Conservation (phyloP, 2,329 filamentous ascomycete species). For the Penicillium fuscoglaucum region DNA sequence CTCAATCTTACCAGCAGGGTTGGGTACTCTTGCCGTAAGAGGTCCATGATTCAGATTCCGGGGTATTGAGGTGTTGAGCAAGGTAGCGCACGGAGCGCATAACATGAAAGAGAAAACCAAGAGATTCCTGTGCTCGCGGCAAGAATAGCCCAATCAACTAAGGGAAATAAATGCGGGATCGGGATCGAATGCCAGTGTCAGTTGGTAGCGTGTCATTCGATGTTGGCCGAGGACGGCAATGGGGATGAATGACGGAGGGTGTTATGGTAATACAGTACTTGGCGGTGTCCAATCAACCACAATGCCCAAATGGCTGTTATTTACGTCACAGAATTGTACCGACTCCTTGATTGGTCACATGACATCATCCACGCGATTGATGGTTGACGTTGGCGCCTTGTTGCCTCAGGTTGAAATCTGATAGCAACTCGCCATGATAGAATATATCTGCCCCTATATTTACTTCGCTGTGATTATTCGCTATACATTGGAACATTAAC, state of each 20-base stretch:
- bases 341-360: constrained; percentile 15
- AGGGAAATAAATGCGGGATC: constrained; percentile 21
- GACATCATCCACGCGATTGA: constrained; percentile 19
- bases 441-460: not conserved
- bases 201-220: constrained; percentile 16
- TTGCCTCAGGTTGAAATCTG: not conserved
- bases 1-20: constrained; percentile 76
- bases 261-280: constrained; percentile 12
- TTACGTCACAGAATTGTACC: not conserved
- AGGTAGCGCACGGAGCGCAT: constrained; percentile 33
- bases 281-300: not conserved
- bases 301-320: not conserved
- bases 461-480: not conserved
- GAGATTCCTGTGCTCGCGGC: not conserved
- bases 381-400: constrained; percentile 1
- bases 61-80: constrained; percentile 20
- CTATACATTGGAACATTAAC: not conserved
- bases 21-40: constrained; percentile 88
- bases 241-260: constrained; percentile 27
- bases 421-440: not conserved
- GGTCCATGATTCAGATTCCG: constrained; percentile 59
- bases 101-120: constrained; percentile 26
- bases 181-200: constrained; percentile 15
- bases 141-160: constrained; percentile 15
- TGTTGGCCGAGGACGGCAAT: constrained; percentile 24